Conservation (phyloP, 805 yeast genomes). For the Kodamaea nitidulidarum region DNA sequence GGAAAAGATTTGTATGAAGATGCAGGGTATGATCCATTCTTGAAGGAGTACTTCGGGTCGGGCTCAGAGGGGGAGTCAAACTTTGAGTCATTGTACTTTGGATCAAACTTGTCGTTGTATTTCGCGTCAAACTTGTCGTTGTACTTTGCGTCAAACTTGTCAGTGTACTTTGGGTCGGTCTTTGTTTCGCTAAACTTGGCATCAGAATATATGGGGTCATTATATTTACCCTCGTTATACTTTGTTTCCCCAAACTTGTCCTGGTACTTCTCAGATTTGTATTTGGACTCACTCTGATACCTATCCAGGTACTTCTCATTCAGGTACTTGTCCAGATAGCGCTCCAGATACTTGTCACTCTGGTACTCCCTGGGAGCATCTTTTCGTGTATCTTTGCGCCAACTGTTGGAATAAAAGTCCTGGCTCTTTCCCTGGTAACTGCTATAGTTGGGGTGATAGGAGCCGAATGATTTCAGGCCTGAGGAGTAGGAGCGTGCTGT, state of each 20-base stretch:
- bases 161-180: not conserved
- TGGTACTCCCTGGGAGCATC: not conserved
- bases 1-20: not conserved
- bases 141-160: not conserved
- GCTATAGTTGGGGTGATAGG: slow-evolving; percentile 25
- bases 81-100: not conserved
- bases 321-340: not conserved
- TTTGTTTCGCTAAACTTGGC: not conserved
- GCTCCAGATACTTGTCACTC: not conserved
- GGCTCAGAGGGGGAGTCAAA: not conserved
- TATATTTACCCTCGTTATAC: not conserved
- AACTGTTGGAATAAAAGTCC: slow-evolving; percentile 7
- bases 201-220: not conserved
- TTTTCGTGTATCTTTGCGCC: slow-evolving; percentile 4
- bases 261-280: not conserved
- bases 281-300: not conserved
- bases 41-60: not conserved
- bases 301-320: not conserved
- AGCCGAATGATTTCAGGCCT: slow-evolving; percentile 10
- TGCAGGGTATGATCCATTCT: too few species aligned
- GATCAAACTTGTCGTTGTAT: not conserved
- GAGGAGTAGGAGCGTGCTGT: slow-evolving; percentile 9
- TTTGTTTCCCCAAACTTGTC: not conserved
- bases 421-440: slow-evolving; percentile 11
- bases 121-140: not conserved